These are phyloP conservation scores for Phytophthora sp. DNA, from an alignment of 352 stramenopile genomes.

Conservation along the genomic window DNA sequence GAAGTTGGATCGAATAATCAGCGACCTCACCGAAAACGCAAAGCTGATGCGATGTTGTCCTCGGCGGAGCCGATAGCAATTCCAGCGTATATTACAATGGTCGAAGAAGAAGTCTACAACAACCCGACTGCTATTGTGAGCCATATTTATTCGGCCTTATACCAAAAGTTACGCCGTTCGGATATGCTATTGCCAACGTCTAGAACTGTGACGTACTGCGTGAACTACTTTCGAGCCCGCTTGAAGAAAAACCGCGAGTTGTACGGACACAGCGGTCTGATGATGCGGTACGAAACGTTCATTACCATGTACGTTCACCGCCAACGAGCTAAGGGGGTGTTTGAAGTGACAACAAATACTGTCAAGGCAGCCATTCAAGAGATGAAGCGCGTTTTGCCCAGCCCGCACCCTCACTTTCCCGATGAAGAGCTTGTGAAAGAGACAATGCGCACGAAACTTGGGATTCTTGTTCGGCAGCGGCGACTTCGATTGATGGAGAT, in stretches of 20 bases:
- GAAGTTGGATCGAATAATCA: constrained; percentile 17
- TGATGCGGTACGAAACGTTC: constrained; percentile 69
- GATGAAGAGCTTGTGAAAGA: constrained; percentile 36
- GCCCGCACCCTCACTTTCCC: constrained; percentile 57
- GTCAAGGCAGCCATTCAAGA: constrained; percentile 33
- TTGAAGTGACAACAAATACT: constrained; percentile 19
- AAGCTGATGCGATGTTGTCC: constrained; percentile 23
- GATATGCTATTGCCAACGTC: constrained; percentile 54
- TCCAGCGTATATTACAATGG: constrained; percentile 55
- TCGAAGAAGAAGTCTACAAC: constrained; percentile 69
- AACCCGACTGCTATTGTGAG: constrained; percentile 29
- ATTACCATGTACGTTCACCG: constrained; percentile 49
- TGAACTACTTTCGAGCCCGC: constrained; percentile 46
- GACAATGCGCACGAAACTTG: constrained; percentile 45
- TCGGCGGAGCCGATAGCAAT: constrained; percentile 21
- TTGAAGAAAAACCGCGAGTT: constrained; percentile 38
- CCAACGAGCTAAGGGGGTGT: constrained; percentile 20
- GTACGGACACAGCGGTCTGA: constrained; percentile 47
- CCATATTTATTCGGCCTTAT: constrained; percentile 53
- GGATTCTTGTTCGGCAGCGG: constrained; percentile 38
- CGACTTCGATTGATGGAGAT: constrained; percentile 54
- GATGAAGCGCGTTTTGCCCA: constrained; percentile 62
- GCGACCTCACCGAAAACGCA: constrained; percentile 15
- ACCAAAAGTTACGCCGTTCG: constrained; percentile 37
- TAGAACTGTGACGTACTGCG: constrained; percentile 39